These are phyloP conservation scores for Cystobasidium slooffiae DNA, from an alignment of 1,284 basidiomycete species.

Conservation along the genomic window DNA sequence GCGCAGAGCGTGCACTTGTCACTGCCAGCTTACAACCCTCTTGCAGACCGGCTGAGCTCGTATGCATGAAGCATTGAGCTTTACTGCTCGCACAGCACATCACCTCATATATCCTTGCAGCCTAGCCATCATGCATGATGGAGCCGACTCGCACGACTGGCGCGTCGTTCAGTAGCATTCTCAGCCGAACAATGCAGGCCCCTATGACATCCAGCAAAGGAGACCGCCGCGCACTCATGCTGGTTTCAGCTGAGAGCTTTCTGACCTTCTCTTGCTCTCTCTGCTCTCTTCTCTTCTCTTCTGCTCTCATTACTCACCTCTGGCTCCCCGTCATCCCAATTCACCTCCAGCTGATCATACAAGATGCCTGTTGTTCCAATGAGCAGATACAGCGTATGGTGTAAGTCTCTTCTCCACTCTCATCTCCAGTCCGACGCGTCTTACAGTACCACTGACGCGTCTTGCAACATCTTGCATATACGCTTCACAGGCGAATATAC, in stretches of 20 bases:
- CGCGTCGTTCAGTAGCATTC: not conserved
- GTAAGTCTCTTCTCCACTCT: not conserved
- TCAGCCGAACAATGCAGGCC: constrained; percentile 7
- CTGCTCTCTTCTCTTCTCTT: constrained; percentile 3
- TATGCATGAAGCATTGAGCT: no score
- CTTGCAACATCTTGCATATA: not conserved
- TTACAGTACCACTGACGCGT: not conserved
- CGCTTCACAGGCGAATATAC: not conserved
- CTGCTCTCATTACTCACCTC: not conserved
- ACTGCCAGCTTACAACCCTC: no score
- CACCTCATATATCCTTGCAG: no score
- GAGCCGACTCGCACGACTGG: no score
- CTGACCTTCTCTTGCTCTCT: constrained; percentile 2
- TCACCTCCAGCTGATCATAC: not conserved
- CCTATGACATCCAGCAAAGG: constrained; percentile 1
- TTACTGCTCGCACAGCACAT: no score
- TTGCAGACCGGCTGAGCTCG: no score
- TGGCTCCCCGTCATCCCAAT: not conserved
- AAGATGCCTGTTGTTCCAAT: not conserved
- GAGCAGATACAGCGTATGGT: constrained; percentile 6
- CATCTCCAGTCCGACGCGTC: not conserved
- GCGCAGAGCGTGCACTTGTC: no score
- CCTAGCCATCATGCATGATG: no score
- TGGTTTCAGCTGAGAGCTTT: not conserved
- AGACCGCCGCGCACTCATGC: not conserved